A percentile compares a stretch with the other conserved stretches of the same genome.
Evolutionary conservation across 2,329 filamentous ascomycete species (phyloP).

Genomic region (Aspergillus aculeatinus): DNA sequence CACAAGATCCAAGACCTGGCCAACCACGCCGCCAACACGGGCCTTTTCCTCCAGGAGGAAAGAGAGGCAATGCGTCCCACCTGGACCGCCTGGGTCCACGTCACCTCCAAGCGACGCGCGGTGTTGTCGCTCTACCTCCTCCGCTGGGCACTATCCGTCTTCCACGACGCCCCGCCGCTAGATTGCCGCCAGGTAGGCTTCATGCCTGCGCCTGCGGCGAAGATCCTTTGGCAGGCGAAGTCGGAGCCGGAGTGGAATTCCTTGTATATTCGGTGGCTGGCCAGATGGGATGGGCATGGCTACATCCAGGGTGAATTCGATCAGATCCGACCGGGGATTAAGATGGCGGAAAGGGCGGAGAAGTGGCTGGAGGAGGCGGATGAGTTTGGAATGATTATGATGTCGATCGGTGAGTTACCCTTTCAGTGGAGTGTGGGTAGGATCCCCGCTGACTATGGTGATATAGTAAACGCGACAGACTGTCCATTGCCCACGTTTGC

Average conservation of each 20-base stretch:
- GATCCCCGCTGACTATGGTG: background rate
- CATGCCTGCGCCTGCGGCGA: conserved; percentile 5
- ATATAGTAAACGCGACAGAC: conserved; percentile 6
- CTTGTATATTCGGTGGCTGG: conserved; percentile 6
- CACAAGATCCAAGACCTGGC: conserved; percentile 3
- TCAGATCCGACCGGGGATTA: conserved; percentile 1
- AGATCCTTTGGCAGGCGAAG: conserved; percentile 5
- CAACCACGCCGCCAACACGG: background rate
- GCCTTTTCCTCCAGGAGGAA: conserved; percentile 8
- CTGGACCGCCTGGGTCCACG: conserved; percentile 6
- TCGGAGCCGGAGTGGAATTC: conserved; percentile 8
- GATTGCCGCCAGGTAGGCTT: conserved; percentile 1
- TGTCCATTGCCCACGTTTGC: background rate
- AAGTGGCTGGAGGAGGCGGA: conserved; percentile 11
- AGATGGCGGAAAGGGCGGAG: conserved; percentile 1
- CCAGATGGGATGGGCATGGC: conserved; percentile 5
- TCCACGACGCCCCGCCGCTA: background rate
- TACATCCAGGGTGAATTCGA: conserved; percentile 8
- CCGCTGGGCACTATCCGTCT: conserved; percentile 4
- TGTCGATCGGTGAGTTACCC: conserved; percentile 4
- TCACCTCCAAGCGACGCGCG: conserved; percentile 8
- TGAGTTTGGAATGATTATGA: conserved; percentile 13
- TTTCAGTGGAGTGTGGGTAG: background rate
- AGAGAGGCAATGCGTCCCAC: background rate
- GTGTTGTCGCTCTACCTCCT: conserved; percentile 4